Base-by-base conservation (phyloP, 106 monocot species). In the Iris macrosiphon region DNA sequence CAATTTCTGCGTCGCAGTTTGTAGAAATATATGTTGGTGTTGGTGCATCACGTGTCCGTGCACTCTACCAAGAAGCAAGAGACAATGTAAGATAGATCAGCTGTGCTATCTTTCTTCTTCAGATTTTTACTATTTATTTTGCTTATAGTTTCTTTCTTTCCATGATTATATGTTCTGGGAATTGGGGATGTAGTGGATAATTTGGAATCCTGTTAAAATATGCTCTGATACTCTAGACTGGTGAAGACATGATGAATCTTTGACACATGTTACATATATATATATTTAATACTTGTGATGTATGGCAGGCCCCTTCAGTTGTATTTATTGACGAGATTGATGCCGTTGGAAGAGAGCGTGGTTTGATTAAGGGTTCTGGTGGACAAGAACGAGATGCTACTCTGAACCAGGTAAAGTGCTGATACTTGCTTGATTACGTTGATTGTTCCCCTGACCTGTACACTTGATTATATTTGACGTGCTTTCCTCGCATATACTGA, bases 1-100 rank as follows among this genome's bases (percentile, higher is more conserved):
- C 90, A 19, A 90, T 90, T 69, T 90, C 90, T 61, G 90, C 90
- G 28, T 90, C 84, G 13, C 90, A 90, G 35, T 90, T 90, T 81
- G 90, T 90, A 24, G 90, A 90, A 73, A 90, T 90, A 69, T 90
- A 90, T 67, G 90, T 90, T 60, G 90, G 84, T 62, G 90, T 90
- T 66, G 90, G 90, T 69, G 90, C 90, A 47, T 90, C 90, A 57
- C 90, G 90, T 66, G 90, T 90, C 22, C 77, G 90, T 62, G 85
- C 84, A 69, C 78, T 90, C 48, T 90, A 90, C 56, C 81, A 90
- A 63, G 90, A 90, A 70, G 90, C 90, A 62, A 85, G 62, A 60
- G 90, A 90, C 40, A 90, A 90, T 72, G 90, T 90, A 72, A 77
- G 84, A 40, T 26, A 14, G 34, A 35, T 35, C 10, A 35, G 6